Evolutionary conservation across 2,329 filamentous ascomycete genomes (phyloP), one percentile per base, ranked within the genome.

Genomic region (Plenodomus tracheiphilus): DNA sequence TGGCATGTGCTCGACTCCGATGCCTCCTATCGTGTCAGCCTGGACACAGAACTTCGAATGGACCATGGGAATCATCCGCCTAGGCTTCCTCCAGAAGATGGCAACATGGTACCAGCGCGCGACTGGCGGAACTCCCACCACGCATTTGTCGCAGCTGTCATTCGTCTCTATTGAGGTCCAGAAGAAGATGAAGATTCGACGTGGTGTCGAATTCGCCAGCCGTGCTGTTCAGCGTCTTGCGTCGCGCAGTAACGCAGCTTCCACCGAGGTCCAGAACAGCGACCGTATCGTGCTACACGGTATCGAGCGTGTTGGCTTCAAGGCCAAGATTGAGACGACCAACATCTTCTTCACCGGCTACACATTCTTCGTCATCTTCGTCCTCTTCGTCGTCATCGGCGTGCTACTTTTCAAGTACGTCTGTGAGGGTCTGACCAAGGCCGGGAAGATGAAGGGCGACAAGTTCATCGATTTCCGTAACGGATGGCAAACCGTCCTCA

Each of bases 41-140:
- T 97, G 93, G 93, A 96, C 92, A 1, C 92, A 97, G 75, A 93
- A 97, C 75, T 97, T 97, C 77, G 89, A 95, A 70, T 97, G 93
- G 93, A 95, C 88, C 66, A 94, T 97, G 90, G 93, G 93, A 62
- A 91, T 97, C 64, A 96, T 97, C 64, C 83, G 84, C 43, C 81
- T 97, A 36, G 80, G 79, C n/a, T 97, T 96, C 72, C 83, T 97
- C 76, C 91, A 97, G 76, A 80, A 79, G 40, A 89, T 96, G 66
- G 89, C 90, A 53, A 96, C 91, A 30, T 97, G 93, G 93, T 97
- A 97, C 70, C 92, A 96, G 75, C 88, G 92, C 53, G 84, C 93
- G 2, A 97, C 93, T 2, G 93, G 93, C 44, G 93, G 93, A 55
- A 91, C 83, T 0, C 89, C 93, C 0, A 86, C 90, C 3, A 88